These are phyloP conservation scores for Microglena sp. DNA, from an alignment of 139 green algal genomes.

Conservation along the genomic window DNA sequence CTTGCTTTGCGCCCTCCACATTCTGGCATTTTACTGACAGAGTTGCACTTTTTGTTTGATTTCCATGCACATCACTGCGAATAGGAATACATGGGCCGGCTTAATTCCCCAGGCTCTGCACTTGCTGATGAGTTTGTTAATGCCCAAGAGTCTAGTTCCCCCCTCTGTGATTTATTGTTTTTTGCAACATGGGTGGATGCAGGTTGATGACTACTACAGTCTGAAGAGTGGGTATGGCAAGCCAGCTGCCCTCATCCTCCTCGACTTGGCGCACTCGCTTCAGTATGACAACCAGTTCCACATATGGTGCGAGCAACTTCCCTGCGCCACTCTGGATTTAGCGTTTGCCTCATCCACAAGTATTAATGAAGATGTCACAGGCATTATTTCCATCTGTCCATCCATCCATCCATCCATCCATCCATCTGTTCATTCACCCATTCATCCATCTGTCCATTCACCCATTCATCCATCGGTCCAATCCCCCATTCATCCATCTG, in stretches of 20 bases:
- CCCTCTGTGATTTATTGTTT: too few relatives aligned
- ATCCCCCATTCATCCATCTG: too few relatives aligned
- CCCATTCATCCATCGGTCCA: too few relatives aligned
- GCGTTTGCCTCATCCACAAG: background rate
- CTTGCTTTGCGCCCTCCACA: too few relatives aligned
- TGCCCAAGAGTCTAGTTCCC: too few relatives aligned
- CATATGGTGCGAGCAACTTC: constrained; percentile 49
- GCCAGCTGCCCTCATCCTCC: constrained; percentile 58
- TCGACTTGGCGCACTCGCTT: constrained; percentile 46
- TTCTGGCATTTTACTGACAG: background rate
- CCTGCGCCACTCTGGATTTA: background rate
- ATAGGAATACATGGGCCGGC: background rate
- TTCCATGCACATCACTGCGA: background rate
- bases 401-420: too few relatives aligned
- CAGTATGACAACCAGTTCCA: constrained; percentile 47
- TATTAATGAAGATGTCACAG: too few relatives aligned
- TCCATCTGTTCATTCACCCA: too few relatives aligned
- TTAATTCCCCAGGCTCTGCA: background rate
- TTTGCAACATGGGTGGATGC: background rate
- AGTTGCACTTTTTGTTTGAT: background rate
- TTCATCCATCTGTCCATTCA: too few relatives aligned
- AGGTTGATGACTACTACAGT: constrained; percentile 47
- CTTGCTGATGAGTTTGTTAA: background rate
- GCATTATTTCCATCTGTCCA: too few relatives aligned
- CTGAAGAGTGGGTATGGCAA: constrained; percentile 54